A percentile compares a stretch with the other conserved stretches of the same genome.
These are phyloP conservation scores for Botrytis cinerea DNA, from an alignment of 2,329 filamentous ascomycete genomes.

Conservation along the genomic window DNA sequence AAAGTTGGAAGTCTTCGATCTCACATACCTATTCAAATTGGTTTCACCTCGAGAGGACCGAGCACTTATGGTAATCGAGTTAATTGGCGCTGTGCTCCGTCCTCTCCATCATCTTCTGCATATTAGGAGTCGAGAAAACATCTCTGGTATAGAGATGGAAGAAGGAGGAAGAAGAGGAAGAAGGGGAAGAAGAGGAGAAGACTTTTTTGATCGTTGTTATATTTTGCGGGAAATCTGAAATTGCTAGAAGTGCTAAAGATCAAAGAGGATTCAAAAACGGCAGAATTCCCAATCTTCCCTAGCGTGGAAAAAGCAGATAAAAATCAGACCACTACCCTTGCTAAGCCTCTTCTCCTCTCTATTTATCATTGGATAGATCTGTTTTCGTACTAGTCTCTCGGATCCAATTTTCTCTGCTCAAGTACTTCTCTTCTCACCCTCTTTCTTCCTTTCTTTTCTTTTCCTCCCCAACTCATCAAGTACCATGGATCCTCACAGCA, in stretches of 20 bases:
- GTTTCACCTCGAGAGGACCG: background rate
- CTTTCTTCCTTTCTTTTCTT: background rate
- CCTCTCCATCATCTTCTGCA: background rate
- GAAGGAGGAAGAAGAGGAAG: no score
- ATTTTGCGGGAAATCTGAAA: background rate
- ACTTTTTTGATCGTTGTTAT: background rate
- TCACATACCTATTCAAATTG: background rate
- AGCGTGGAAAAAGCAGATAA: constrained; percentile 3
- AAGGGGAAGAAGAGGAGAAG: background rate
- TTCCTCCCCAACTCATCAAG: background rate
- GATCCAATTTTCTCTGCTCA: background rate
- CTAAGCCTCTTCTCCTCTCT: background rate
- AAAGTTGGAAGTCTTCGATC: background rate
- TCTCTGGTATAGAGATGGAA: background rate
- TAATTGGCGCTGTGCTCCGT: background rate
- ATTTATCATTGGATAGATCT: background rate
- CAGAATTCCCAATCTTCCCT: background rate
- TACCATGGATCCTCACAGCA: background rate
- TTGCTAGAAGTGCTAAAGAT: no score
- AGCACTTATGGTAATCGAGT: background rate
- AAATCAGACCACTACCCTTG: constrained; percentile 4
- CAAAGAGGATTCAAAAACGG: background rate
- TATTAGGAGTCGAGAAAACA: background rate
- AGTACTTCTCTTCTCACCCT: background rate
- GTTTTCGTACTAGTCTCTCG: background rate